Evolutionary conservation across 768 basidiomycete species (phyloP).

Genomic region (Suillus lakei): DNA sequence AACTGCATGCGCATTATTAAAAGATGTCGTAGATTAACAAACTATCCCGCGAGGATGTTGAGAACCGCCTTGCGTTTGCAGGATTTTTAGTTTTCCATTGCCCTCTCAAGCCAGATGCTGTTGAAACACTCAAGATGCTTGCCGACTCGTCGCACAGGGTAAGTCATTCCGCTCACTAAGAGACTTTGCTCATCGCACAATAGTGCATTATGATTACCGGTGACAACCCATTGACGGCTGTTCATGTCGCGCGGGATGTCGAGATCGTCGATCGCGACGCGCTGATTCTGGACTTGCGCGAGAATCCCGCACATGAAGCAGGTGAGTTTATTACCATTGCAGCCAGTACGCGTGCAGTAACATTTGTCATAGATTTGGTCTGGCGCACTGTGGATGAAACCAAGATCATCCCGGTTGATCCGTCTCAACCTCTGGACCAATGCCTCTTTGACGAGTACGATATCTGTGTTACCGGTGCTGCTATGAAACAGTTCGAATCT

Average conservation of each 20-base stretch:
- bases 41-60: slow-evolving; percentile 79
- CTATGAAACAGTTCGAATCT: slow-evolving; percentile 86
- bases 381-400: slow-evolving; percentile 96
- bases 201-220: slow-evolving; percentile 99
- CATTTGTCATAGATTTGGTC: slow-evolving; percentile 62
- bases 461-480: slow-evolving; percentile 95
- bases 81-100: slow-evolving; percentile 99
- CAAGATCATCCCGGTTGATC: slow-evolving; percentile 86
- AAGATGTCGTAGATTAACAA: slow-evolving; percentile 74
- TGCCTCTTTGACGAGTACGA: slow-evolving; percentile 87
- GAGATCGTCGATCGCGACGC: slow-evolving; percentile 97
- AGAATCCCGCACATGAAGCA: slow-evolving; percentile 70
- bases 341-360: not conserved
- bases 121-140: slow-evolving; percentile 90
- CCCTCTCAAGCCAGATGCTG: slow-evolving; percentile 92
- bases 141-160: slow-evolving; percentile 96
- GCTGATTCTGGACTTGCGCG: slow-evolving; percentile 88
- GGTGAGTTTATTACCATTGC: slow-evolving; percentile 50
- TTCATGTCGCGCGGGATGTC: slow-evolving; percentile 94
- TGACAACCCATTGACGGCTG: slow-evolving; percentile 96
- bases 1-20: not conserved
- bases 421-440: slow-evolving; percentile 75
- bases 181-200: not conserved
- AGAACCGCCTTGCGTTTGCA: slow-evolving; percentile 80
- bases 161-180: slow-evolving; percentile 35